phyloP scores from a whole-genome alignment of 2,329 filamentous ascomycete genomes.

The Exutisphaerella laricina region DNA sequence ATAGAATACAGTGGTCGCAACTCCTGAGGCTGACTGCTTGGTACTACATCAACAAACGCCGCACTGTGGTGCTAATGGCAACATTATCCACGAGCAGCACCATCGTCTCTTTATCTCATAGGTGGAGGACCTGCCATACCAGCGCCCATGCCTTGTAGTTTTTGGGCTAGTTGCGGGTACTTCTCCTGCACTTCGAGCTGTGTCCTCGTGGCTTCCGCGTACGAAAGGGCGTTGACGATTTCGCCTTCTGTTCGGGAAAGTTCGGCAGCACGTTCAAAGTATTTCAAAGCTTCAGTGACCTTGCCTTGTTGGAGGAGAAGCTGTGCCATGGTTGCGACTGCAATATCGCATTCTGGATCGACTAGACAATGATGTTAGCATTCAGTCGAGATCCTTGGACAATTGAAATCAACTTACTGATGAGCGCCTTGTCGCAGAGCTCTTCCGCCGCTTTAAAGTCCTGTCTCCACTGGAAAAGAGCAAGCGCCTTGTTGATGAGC shows the following conservation, averaged over 20 bases:
- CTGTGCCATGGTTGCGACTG: constrained; percentile 97
- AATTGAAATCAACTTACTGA: constrained; percentile 61
- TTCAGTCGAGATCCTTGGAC: neutral
- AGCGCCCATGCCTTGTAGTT: constrained; percentile 36
- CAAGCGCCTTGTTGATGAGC: constrained; percentile 96
- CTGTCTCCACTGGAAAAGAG: constrained; percentile 97
- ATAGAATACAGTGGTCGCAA: constrained; percentile 1
- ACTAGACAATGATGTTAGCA: constrained; percentile 53
- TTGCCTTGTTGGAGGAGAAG: constrained; percentile 96
- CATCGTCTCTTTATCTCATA: constrained; percentile 15
- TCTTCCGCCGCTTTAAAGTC: constrained; percentile 93
- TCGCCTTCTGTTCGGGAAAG: constrained; percentile 90
- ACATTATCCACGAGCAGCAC: too few relatives aligned
- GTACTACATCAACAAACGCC: neutral
- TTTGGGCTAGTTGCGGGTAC: constrained; percentile 47
- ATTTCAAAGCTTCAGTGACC: constrained; percentile 87
- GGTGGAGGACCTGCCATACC: constrained; percentile 18
- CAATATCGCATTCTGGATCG: constrained; percentile 97
- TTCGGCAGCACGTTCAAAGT: constrained; percentile 95
- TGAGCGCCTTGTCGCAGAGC: constrained; percentile 93
- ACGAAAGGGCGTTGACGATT: constrained; percentile 92
- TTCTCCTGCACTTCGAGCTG: constrained; percentile 69
- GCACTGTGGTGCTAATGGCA: too few relatives aligned
- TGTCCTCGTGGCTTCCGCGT: constrained; percentile 92
- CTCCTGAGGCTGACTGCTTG: neutral